Percentiles rank a stretch among this genome's conserved stretches.
phyloP scores from a whole-genome alignment of 352 stramenopile species.

The Globisporangium middletonii region DNA sequence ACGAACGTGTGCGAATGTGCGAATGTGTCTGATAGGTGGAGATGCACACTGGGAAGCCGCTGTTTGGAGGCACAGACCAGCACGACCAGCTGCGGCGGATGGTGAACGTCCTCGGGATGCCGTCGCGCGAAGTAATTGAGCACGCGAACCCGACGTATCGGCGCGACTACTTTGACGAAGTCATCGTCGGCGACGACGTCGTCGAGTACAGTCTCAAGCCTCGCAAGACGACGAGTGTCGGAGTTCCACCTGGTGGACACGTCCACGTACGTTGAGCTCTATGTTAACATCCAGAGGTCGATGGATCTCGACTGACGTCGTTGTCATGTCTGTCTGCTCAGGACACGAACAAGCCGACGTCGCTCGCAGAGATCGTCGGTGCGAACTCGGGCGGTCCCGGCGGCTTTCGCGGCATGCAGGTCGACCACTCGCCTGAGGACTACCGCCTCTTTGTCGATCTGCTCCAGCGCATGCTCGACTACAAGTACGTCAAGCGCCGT shows the following conservation, averaged over 20 bases:
- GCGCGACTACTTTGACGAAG: slow-evolving; percentile 91
- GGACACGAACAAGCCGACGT: slow-evolving; percentile 33
- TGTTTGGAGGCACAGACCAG: slow-evolving; percentile 96
- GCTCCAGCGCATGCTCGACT: slow-evolving; percentile 93
- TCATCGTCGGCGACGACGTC: slow-evolving; percentile 42
- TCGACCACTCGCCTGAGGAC: slow-evolving; percentile 75
- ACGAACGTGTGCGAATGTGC: too few relatives aligned
- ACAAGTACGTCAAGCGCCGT: slow-evolving; percentile 61
- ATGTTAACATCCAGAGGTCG: neutral
- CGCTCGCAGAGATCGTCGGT: slow-evolving; percentile 53
- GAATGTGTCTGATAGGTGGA: slow-evolving; percentile 40
- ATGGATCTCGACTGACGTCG: slow-evolving; percentile 1
- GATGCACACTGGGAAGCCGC: slow-evolving; percentile 97
- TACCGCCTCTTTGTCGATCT: slow-evolving; percentile 94
- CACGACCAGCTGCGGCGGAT: slow-evolving; percentile 97
- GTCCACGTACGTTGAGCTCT: slow-evolving; percentile 18
- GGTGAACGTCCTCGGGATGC: slow-evolving; percentile 92
- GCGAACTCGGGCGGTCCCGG: slow-evolving; percentile 33
- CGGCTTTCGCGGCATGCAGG: slow-evolving; percentile 34
- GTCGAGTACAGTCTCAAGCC: slow-evolving; percentile 67
- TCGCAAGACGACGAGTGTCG: slow-evolving; percentile 31
- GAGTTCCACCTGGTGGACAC: slow-evolving; percentile 16
- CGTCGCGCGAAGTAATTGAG: slow-evolving; percentile 89
- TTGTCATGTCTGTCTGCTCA: slow-evolving; percentile 10
- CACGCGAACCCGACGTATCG: slow-evolving; percentile 74